Evolutionary conservation across 1,284 basidiomycete species (phyloP).

Genomic region (Prillingera fragicola): DNA sequence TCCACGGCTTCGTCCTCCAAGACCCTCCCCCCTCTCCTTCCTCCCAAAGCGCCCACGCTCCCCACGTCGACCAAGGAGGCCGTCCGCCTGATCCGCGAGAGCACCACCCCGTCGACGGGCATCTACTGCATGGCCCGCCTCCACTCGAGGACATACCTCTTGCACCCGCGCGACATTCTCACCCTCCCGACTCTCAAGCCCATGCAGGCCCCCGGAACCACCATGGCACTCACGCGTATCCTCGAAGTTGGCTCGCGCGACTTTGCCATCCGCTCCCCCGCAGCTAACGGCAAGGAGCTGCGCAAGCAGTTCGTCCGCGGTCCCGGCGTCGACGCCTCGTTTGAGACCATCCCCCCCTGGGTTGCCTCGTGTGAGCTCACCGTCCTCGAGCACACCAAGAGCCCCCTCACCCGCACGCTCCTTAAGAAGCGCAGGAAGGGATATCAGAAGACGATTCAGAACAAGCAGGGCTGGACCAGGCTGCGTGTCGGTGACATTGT

Average conservation of each 20-base stretch:
- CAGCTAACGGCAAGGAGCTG: conserved; percentile 52
- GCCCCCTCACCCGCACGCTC: conserved; percentile 79
- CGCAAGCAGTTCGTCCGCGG: conserved; percentile 29
- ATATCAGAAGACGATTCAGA: conserved; percentile 73
- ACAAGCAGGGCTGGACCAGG: conserved; percentile 91
- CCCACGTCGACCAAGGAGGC: conserved; percentile 35
- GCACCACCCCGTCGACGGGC: conserved; percentile 57
- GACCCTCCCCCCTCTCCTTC: conserved; percentile 34
- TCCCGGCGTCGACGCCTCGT: conserved; percentile 4
- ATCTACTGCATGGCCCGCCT: conserved; percentile 86
- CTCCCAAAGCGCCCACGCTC: conserved; percentile 20
- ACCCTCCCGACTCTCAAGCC: conserved; percentile 78
- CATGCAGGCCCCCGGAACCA: conserved; percentile 63
- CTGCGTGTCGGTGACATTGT: conserved; percentile 70
- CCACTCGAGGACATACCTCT: conserved; percentile 77
- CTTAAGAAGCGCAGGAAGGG: conserved; percentile 98
- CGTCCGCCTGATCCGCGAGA: conserved; percentile 47
- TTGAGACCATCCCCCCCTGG: conserved; percentile 28
- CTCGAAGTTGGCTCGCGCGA: conserved; percentile 93
- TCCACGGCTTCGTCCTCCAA: conserved; percentile 11
- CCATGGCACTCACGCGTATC: conserved; percentile 75
- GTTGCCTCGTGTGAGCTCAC: conserved; percentile 73
- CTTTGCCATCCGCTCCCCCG: conserved; percentile 64
- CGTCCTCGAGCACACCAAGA: conserved; percentile 94
- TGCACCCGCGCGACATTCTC: conserved; percentile 82